Percentiles rank a stretch among this genome's conserved stretches.
phyloP scores from a whole-genome alignment of 345 rosid species.

The Corchorus olitorius region DNA sequence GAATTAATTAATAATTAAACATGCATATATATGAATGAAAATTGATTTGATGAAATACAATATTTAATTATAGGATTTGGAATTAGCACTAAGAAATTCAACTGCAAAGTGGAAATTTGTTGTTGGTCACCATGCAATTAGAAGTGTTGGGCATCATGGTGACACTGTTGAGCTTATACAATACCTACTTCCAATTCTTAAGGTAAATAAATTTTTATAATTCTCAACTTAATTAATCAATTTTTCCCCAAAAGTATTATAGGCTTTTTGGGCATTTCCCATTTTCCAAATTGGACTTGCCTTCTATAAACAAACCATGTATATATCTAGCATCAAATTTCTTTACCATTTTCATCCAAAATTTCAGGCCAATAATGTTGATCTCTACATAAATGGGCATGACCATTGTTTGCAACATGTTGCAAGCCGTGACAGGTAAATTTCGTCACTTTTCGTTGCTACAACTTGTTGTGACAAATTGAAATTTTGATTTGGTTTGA shows the following conservation, averaged over 20 bases:
- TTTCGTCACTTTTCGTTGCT: background rate
- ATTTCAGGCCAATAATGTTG: slow-evolving; percentile 46
- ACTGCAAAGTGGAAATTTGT: slow-evolving; percentile 54
- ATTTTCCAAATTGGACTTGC: background rate
- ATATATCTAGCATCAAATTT: background rate
- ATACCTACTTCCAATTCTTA: slow-evolving; percentile 44
- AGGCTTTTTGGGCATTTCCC: background rate
- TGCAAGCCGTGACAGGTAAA: slow-evolving; percentile 38
- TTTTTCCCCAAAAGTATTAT: too few relatives aligned
- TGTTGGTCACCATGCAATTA: slow-evolving; percentile 56
- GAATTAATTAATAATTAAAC: background rate
- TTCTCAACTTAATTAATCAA: too few relatives aligned
- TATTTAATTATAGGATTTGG: slow-evolving; percentile 34
- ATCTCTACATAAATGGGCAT: slow-evolving; percentile 54
- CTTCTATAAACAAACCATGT: too few relatives aligned
- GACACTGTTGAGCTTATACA: slow-evolving; percentile 39
- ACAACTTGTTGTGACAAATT: background rate
- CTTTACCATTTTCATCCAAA: background rate
- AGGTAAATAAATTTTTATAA: slow-evolving; percentile 35
- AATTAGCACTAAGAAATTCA: slow-evolving; percentile 38
- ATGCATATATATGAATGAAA: background rate
- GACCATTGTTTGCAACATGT: slow-evolving; percentile 56
- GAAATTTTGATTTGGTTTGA: background rate
- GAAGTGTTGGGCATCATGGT: slow-evolving; percentile 52
- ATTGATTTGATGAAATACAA: background rate